These are phyloP conservation scores for Aristolochia contorta DNA, from an alignment of 164 flowering plant genomes.

Conservation along the genomic window DNA sequence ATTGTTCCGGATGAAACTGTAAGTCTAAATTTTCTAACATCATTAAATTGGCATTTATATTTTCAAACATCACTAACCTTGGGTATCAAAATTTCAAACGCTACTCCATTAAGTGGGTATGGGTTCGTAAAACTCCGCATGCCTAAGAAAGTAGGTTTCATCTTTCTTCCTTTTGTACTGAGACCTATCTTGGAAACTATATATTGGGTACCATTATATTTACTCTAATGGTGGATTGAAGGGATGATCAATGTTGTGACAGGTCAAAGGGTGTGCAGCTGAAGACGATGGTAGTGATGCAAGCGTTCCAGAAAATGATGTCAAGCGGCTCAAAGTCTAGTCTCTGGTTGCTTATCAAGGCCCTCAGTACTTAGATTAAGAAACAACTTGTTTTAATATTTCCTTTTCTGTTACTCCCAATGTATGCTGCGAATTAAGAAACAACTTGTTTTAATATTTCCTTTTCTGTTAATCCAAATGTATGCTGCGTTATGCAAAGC, in stretches of 20 bases:
- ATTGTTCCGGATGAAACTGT: conserved; percentile 90
- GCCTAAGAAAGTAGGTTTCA: too few species aligned
- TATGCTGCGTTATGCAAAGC: too few species aligned
- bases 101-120: too few species aligned
- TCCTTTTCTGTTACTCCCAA: neutral
- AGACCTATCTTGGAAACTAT: too few species aligned
- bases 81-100: neutral
- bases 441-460: neutral
- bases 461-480: too few species aligned
- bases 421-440: too few species aligned
- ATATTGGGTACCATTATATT: too few species aligned
- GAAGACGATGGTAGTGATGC: conserved; percentile 39
- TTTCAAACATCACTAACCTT: neutral
- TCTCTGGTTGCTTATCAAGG: neutral
- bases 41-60: neutral
- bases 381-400: neutral
- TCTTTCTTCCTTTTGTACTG: too few species aligned
- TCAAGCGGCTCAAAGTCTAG: conserved; percentile 44
- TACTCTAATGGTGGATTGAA: too few species aligned
- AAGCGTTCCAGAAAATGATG: conserved; percentile 70
- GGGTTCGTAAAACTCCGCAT: too few species aligned
- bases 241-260: too few species aligned
- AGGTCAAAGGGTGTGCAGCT: neutral
- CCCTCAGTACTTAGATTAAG: neutral
- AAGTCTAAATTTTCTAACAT: conserved; percentile 15